phyloP scores from a whole-genome alignment of 495 filamentous ascomycete genomes.

The Neurospora hispaniola region DNA sequence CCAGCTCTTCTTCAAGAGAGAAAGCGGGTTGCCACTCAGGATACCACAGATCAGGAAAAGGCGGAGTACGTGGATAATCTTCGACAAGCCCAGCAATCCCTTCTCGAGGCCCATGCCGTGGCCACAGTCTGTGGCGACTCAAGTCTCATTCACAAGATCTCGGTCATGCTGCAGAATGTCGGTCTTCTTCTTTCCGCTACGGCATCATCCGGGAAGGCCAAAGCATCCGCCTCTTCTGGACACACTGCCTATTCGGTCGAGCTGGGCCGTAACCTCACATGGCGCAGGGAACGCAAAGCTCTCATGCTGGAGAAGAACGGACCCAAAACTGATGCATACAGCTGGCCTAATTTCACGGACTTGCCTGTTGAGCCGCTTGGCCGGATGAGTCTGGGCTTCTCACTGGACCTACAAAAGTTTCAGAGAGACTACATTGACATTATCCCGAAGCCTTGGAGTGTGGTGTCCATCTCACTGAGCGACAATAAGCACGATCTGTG shows the following conservation, averaged over 20 bases:
- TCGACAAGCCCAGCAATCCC: slow-evolving; percentile 46
- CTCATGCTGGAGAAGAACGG: slow-evolving; percentile 30
- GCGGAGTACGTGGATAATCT: slow-evolving; percentile 47
- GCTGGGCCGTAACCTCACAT: slow-evolving; percentile 48
- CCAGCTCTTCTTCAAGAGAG: neutral
- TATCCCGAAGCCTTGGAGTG: slow-evolving; percentile 73
- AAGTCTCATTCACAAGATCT: slow-evolving; percentile 44
- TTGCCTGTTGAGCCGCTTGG: slow-evolving; percentile 4
- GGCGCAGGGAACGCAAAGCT: slow-evolving; percentile 47
- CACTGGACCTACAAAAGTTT: slow-evolving; percentile 43
- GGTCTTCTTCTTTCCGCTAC: slow-evolving; percentile 57
- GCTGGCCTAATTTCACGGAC: slow-evolving; percentile 13
- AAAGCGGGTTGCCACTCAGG: slow-evolving; percentile 8
- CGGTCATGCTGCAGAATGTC: slow-evolving; percentile 48
- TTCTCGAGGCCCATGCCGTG: slow-evolving; percentile 45
- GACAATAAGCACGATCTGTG: slow-evolving; percentile 72
- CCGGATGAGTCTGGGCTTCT: slow-evolving; percentile 27
- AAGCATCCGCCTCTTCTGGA: slow-evolving; percentile 39
- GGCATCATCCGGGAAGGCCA: slow-evolving; percentile 24
- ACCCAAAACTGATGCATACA: slow-evolving; percentile 16
- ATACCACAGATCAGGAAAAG: slow-evolving; percentile 21
- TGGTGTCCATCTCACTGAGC: slow-evolving; percentile 73
- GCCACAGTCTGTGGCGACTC: slow-evolving; percentile 37
- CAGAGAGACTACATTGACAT: slow-evolving; percentile 68
- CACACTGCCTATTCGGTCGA: slow-evolving; percentile 53